Evolutionary conservation across 202 grass and related monocot genomes (phyloP), one percentile per base, ranked within the genome.

Genomic region (Schoenoplectus tabernaemontani): DNA sequence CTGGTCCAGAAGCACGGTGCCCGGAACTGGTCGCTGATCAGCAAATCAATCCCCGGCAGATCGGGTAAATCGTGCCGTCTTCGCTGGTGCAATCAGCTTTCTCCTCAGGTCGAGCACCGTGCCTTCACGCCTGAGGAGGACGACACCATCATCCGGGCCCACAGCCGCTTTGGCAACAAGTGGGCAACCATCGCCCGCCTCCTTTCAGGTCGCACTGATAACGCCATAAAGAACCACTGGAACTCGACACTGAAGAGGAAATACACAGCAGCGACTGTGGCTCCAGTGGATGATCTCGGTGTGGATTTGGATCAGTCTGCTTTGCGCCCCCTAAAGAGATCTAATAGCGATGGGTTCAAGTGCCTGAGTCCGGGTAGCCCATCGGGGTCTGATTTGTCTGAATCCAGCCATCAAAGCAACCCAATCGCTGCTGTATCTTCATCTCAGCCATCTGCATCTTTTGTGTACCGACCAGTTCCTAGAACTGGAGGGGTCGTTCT

Each of bases 151-250:
- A 84, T 97, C 69, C 87, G 85, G 57, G 95, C 95, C 3, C 91
- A 94, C 78, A 84, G 80, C 2, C 34, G 86, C 0, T 83, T 92
- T 67, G 91, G 95, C 34, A 97, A 94, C 85, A 97, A 92, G 91
- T 97, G 95, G 91, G 91, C 95, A 13, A 97, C 95, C 67, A 97
- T 97, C 81, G 87, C 95, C 0, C 44, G 91, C 0, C 89, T 92
- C 3, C 87, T 97, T 60, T 84, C 87, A 2, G 87, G 91, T 0
- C 91, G 95, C 82, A 97, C 91, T 41, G 91, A 97, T 87, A 97
- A 97, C 89, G 95, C 95, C 84, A 94, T 97, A 53, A 92, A 97
- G 85, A 97, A 97, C 77, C 91, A 97, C 87, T 97, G 91, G 95
- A 97, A 97, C 81, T 97, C 95, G 10, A 97, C 95, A 5, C 86